Evolutionary conservation across 139 green algal species (phyloP), one percentile per base, ranked within the genome.

Genomic region (Micromonas pusilla): DNA sequence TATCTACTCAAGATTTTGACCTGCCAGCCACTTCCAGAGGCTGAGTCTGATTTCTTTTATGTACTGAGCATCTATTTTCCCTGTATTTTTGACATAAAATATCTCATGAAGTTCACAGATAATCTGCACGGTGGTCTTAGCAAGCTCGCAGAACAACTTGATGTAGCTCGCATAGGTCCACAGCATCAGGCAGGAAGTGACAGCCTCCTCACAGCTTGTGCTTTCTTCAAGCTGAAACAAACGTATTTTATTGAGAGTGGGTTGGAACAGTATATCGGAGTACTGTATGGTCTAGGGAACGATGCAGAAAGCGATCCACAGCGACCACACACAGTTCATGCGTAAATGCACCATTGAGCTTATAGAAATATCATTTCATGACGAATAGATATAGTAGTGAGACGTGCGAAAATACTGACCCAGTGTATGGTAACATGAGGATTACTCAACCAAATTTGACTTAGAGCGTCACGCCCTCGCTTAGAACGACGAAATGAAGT

Each of bases 1-100:
- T 99, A 99, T 84, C 88, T 99, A 36, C 81, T 99, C 25, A 98
- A 98, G 83, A 85, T 98, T 54, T 82, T 99, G 68, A 98, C 94
- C 1, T 94, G 90, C 74, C 77, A 90, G 70, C 86, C 89, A 3
- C 85, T 99, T 70, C 95, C 95, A 0, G 28, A 79, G 33, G 86
- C 81, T 4, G 95, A 99, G 83, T 39, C 74, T 2, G 93, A 97
- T 65, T 99, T 99, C 81, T 98, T 98, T 74, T 88, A 95, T 23
- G 52, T 87, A 25, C 45, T 88, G 3, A 32, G 54, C 78, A 82
- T 92, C 5, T 99, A 96, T 89, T 99, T 99, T 80, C 96, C 96
- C 31, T 91, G 82, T 37, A 80, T 99, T 25, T 98, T 94, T 77
- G 96, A 99, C 83, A 98, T 99, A 80, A 99, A 99, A 82, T 97